phyloP scores from a whole-genome alignment of 176 grass and related monocot species.

The Puya raimondii region DNA sequence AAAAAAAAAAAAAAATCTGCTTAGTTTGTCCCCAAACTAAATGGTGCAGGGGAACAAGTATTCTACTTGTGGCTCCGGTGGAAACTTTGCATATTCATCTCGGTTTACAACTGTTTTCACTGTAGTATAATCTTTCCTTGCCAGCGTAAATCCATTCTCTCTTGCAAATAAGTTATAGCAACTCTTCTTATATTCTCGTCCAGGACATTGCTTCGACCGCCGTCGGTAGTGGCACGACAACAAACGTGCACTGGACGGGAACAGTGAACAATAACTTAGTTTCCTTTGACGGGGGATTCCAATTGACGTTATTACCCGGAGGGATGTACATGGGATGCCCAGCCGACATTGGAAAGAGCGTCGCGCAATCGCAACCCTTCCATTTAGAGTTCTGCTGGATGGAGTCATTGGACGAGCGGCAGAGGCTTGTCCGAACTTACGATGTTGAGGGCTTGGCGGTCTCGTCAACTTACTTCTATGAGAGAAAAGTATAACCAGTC shows the following conservation, averaged over 20 bases:
- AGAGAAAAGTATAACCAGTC: slow-evolving; percentile 49
- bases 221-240: slow-evolving; percentile 35
- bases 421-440: slow-evolving; percentile 63
- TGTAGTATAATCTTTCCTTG: neutral
- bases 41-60: too few species aligned
- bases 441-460: slow-evolving; percentile 68
- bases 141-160: neutral
- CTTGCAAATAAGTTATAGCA: neutral
- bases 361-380: slow-evolving; percentile 61
- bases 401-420: slow-evolving; percentile 63
- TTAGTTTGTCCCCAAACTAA: too few species aligned
- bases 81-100: neutral
- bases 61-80: too few species aligned
- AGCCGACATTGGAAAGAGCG: slow-evolving; percentile 60
- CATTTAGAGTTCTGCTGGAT: slow-evolving; percentile 95
- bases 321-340: slow-evolving; percentile 95
- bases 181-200: slow-evolving; percentile 19
- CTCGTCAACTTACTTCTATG: slow-evolving; percentile 70
- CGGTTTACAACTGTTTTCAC: neutral
- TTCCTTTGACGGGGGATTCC: slow-evolving; percentile 76
- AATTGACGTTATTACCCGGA: slow-evolving; percentile 76
- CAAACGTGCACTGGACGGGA: slow-evolving; percentile 75
- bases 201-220: slow-evolving; percentile 61
- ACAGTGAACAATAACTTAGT: slow-evolving; percentile 45
- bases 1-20: too few species aligned